Percentiles rank a stretch among this genome's conserved stretches.
Conservation (phyloP, 805 yeast genomes). For the Lipomyces sp. region DNA sequence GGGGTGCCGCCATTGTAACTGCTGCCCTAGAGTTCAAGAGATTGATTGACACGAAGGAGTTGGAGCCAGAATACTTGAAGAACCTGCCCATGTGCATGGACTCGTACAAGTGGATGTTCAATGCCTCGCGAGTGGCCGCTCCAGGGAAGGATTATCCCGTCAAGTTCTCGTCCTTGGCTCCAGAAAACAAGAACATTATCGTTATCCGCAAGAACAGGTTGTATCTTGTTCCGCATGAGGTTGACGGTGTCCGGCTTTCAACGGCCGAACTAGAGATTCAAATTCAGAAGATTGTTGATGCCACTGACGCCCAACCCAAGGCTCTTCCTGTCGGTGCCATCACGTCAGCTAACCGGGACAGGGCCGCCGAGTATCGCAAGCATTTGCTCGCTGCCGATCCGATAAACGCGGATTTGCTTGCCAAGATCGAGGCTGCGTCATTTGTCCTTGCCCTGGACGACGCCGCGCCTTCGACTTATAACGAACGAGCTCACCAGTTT, state of each 20-base stretch:
- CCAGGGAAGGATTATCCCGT: conserved; percentile 63
- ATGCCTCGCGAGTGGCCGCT: conserved; percentile 80
- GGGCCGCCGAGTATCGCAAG: conserved; percentile 66
- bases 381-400: conserved; percentile 63
- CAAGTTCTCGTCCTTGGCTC: conserved; percentile 47
- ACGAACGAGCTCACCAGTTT: conserved; percentile 78
- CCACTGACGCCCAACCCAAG: conserved; percentile 51
- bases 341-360: conserved; percentile 84
- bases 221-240: conserved; percentile 63
- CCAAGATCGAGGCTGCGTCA: conserved; percentile 73
- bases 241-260: conserved; percentile 47
- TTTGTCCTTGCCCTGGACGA: conserved; percentile 84
- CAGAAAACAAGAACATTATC: conserved; percentile 65
- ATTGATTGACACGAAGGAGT: conserved; percentile 67
- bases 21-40: conserved; percentile 71
- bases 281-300: conserved; percentile 58
- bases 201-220: conserved; percentile 78
- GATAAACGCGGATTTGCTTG: conserved; percentile 60
- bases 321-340: conserved; percentile 70
- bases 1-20: conserved; percentile 75
- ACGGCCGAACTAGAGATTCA: conserved; percentile 55
- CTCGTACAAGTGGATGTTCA: conserved; percentile 87
- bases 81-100: conserved; percentile 93
- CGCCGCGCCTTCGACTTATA: conserved; percentile 69
- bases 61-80: conserved; percentile 79